These are phyloP conservation scores for Dendrocalamus sinicus DNA, from an alignment of 176 grass and related monocot species.

Conservation along the genomic window DNA sequence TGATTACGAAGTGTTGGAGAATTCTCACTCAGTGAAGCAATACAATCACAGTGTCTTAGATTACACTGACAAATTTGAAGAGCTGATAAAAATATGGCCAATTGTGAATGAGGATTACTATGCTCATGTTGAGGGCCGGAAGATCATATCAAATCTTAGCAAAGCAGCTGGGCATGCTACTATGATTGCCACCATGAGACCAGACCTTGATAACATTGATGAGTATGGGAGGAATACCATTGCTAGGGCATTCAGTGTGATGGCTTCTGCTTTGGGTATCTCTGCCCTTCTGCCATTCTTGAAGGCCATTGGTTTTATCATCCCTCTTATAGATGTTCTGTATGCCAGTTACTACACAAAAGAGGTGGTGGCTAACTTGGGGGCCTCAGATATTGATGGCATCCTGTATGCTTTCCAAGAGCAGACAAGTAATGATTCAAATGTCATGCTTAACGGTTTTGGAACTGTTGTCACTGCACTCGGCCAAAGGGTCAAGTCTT, in stretches of 20 bases:
- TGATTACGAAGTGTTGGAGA: too few relatives aligned
- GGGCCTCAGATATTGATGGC: constrained; percentile 95
- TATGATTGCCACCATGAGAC: constrained; percentile 98
- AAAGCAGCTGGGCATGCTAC: constrained; percentile 97
- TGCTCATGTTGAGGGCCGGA: constrained; percentile 93
- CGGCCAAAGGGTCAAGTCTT: constrained; percentile 86
- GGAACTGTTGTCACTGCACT: constrained; percentile 94
- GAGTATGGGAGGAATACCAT: constrained; percentile 98
- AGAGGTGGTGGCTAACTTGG: constrained; percentile 94
- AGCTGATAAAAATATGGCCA: too few relatives aligned
- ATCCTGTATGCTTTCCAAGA: constrained; percentile 99
- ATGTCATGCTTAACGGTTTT: constrained; percentile 99
- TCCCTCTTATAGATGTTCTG: constrained; percentile 94
- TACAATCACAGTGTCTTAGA: too few relatives aligned
- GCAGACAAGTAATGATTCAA: constrained; percentile 98
- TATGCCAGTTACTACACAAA: constrained; percentile 99
- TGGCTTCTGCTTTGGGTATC: constrained; percentile 94
- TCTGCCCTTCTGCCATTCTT: constrained; percentile 78
- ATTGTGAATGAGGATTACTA: constrained; percentile 80
- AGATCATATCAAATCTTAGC: constrained; percentile 97
- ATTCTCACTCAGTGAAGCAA: too few relatives aligned
- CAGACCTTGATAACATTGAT: constrained; percentile 96
- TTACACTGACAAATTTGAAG: too few relatives aligned
- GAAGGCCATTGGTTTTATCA: constrained; percentile 98
- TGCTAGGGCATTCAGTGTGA: constrained; percentile 94